Evolutionary conservation across 2,329 filamentous ascomycete genomes (phyloP).

Genomic region (Diaporthe batatas): DNA sequence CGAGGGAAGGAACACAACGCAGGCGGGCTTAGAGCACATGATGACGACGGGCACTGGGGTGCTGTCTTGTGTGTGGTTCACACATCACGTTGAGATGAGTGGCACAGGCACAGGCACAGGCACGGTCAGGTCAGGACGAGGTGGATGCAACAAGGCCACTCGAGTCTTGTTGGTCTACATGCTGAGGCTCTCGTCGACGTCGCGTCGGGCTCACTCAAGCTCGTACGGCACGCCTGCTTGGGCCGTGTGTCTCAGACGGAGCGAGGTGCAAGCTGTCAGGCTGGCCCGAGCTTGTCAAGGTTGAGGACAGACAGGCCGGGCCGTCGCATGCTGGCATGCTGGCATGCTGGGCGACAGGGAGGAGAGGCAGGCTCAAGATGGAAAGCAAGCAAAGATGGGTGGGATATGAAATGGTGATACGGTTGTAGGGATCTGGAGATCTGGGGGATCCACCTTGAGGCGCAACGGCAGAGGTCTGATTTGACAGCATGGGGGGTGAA

Average conservation of each 20-base stretch:
- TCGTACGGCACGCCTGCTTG: background rate
- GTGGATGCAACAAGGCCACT: conserved; percentile 23
- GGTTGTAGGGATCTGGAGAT: background rate
- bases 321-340: background rate
- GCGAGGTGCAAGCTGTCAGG: background rate
- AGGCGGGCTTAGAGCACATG: background rate
- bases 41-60: background rate
- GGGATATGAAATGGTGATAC: conserved; percentile 19
- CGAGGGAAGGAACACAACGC: background rate
- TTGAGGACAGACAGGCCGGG: conserved; percentile 18
- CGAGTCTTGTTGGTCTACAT: background rate
- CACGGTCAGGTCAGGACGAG: background rate
- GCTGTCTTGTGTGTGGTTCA: background rate
- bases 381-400: background rate
- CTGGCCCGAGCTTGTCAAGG: conserved; percentile 1
- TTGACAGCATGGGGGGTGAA: conserved; percentile 30
- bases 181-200: background rate
- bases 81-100: background rate
- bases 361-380: background rate
- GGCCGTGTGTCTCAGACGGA: background rate
- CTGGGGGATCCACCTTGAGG: conserved; percentile 30
- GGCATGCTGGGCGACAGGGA: background rate
- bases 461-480: conserved; percentile 18
- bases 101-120: no score
- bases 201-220: conserved; percentile 24